Evolutionary conservation across 805 yeast species (phyloP), one percentile per base, ranked within the genome.

Genomic region (Yarrowia phangngaensis): DNA sequence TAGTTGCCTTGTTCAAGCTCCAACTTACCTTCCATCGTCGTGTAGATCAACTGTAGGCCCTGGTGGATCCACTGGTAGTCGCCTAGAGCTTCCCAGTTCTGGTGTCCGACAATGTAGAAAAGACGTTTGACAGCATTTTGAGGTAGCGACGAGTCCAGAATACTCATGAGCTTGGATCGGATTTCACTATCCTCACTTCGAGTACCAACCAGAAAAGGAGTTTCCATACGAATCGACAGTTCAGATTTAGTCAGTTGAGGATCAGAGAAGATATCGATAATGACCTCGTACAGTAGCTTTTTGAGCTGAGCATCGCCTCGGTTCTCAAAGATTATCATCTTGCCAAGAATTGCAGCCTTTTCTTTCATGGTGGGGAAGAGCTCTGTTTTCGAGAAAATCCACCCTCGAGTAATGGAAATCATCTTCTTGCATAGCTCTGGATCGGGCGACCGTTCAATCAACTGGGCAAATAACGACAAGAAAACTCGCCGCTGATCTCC

Each of bases 61-160:
- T 90, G 97, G 62, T 87, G 87, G 53, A 90, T 67, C 98, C 98
- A 92, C 31, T 88, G 84, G 58, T 84, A 84, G 56, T 92, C 98
- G 0, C 95, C 89, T 28, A 92, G 69, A 55, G 77, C 83, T 61
- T 92, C 99, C 99, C 99, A 92, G 59, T 87, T 90, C 63, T 92
- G 99, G 58, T 92, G 97, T 28, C 90, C 71, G n/a, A 94, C 75
- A 7, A 90, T 82, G 57, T 94, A 94, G 55, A 82, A 79, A 26
- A 92, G 69, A 51, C 98, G 73, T 62, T 85, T 87, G 56, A 77
- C 76, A 17, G 88, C 73, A 55, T 84, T 88, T 43, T 71, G 74
- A 53, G 89, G 96, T 53, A 92, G 68, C 55, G 95, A 84, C 33
- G 75, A 75, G 62, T 82, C 81, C 59, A 92, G 67, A 50, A 92